Evolutionary conservation across 352 stramenopile genomes (phyloP), one percentile per base, ranked within the genome.

Genomic region (Phytopythium oedochilum): DNA sequence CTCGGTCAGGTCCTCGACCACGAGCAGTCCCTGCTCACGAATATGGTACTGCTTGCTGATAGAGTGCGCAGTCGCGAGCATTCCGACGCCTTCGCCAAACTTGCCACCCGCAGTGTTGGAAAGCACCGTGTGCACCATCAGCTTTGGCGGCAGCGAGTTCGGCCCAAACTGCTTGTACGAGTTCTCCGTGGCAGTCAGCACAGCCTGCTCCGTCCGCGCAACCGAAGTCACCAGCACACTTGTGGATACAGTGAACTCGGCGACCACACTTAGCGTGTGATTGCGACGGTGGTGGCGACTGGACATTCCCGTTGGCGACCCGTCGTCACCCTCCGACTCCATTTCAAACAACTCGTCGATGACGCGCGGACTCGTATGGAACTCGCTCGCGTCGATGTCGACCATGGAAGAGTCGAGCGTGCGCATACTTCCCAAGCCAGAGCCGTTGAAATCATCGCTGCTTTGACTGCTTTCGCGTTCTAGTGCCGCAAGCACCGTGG

Each of bases 31-130:
- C 26, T 88, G 71, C 51, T 95, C 85, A 58, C 83, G 85, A 44
- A 95, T 89, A 48, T 93, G 85, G 59, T 93, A 95, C 61, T 93
- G 83, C 57, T 85, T 91, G 53, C 78, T 92, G 44, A 92, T 86
- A 2, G 77, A 86, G 23, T 87, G 77, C 2, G 67, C 70, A 5
- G 66, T 62, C 18, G 70, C 57, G 18, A 77, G 53, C 11, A 92
- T 50, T 5, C 83, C 80, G 26, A 49, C 78, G 8, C 83, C 70
- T 7, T 78, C 67, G 36, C 74, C 80, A 38, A 86, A 87, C 61
- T 90, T 88, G 1, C 68, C 65, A 28, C 78, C 77, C 2, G 75
- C 74, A 3, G 78, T 65, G 58, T 92, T 90, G 0, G 83, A 78
- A 17, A 92, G 79, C 36, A 94, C 81, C 0, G 83, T 90, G 50